Conservation (phyloP, 1,284 basidiomycete genomes). For the Tilletia caries region DNA sequence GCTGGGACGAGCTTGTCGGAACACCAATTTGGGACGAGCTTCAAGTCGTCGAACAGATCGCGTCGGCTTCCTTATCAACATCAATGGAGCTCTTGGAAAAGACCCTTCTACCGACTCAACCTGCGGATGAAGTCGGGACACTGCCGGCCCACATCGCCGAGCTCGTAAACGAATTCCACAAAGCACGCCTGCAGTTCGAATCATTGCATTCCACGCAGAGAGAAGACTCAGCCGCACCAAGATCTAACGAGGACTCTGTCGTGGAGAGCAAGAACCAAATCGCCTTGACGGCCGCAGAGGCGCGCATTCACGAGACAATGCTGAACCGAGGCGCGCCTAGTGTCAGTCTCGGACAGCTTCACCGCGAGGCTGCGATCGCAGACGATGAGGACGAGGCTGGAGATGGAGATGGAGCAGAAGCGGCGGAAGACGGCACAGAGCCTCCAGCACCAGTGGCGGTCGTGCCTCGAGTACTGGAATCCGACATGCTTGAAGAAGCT, state of each 20-base stretch:
- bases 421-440: background rate
- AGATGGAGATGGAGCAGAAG: background rate
- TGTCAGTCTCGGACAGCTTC: background rate
- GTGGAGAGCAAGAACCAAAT: background rate
- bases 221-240: background rate
- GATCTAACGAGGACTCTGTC: background rate
- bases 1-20: background rate
- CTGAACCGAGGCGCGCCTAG: background rate
- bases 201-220: background rate
- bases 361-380: background rate
- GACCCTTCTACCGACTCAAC: no score
- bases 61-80: background rate
- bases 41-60: no score
- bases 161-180: background rate
- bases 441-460: no score
- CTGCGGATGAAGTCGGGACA: no score
- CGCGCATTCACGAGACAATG: background rate
- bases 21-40: background rate
- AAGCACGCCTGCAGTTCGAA: background rate
- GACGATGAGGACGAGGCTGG: background rate
- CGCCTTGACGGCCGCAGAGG: background rate
- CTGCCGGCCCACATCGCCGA: background rate
- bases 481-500: background rate
- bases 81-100: background rate
- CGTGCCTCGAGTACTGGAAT: background rate